Percentiles rank a stretch among this genome's conserved stretches.
phyloP scores from a whole-genome alignment of 169 alveolate genomes.

The Plasmodium ovale region DNA sequence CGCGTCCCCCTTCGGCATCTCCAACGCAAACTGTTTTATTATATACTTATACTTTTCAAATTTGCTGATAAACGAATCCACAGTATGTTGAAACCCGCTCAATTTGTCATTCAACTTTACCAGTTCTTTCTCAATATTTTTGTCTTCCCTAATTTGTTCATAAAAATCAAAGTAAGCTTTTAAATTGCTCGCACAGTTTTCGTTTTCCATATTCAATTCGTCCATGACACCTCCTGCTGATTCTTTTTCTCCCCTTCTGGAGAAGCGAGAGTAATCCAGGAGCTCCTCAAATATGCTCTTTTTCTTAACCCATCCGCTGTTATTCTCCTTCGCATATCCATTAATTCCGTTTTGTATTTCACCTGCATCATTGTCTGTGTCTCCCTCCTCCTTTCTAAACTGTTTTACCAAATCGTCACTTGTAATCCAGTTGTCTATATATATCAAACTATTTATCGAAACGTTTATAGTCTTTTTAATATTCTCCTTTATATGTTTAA shows the following conservation, averaged over 20 bases:
- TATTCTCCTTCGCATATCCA: not conserved
- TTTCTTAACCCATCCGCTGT: not conserved
- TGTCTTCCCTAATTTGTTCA: slow-evolving; percentile 58
- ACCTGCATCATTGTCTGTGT: not conserved
- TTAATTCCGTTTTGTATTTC: not conserved
- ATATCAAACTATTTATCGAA: slow-evolving; percentile 68
- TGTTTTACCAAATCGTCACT: slow-evolving; percentile 46
- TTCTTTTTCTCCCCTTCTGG: slow-evolving; percentile 24
- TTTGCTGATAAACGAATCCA: slow-evolving; percentile 44
- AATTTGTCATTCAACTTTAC: slow-evolving; percentile 58
- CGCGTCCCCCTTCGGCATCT: not conserved
- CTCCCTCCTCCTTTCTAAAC: slow-evolving; percentile 17
- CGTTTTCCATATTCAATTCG: slow-evolving; percentile 44
- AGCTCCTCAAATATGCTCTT: slow-evolving; percentile 34
- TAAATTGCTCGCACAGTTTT: slow-evolving; percentile 41
- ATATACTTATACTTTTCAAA: slow-evolving; percentile 75
- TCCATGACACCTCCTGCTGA: slow-evolving; percentile 19
- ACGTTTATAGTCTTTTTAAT: slow-evolving; percentile 71
- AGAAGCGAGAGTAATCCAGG: slow-evolving; percentile 33
- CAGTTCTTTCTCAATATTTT: slow-evolving; percentile 66
- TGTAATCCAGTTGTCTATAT: slow-evolving; percentile 73
- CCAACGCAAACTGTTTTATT: slow-evolving; percentile 36
- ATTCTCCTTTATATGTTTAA: slow-evolving; percentile 50
- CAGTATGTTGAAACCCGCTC: slow-evolving; percentile 32
- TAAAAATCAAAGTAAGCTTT: slow-evolving; percentile 52